Percentiles rank a stretch among this genome's conserved stretches.
Evolutionary conservation across 768 basidiomycete species (phyloP).

Genomic region (Auricularia cornea): DNA sequence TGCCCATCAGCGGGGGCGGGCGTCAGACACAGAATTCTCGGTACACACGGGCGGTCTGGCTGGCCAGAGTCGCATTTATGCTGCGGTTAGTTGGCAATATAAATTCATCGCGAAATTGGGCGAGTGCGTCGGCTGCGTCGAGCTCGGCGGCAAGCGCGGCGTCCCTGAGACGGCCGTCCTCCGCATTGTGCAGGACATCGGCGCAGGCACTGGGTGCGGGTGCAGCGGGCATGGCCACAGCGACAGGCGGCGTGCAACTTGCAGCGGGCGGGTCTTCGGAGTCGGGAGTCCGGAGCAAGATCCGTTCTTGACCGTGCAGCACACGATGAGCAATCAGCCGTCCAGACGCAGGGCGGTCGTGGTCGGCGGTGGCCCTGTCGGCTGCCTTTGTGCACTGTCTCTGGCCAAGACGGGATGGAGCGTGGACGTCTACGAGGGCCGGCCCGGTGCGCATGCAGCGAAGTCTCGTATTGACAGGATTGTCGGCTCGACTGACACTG

Average conservation of each 20-base stretch:
- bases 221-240: neutral
- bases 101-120: constrained; percentile 11
- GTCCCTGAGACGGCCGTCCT: neutral
- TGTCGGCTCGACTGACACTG: constrained; percentile 10
- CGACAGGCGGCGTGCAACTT: neutral
- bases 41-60: constrained; percentile 4
- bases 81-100: constrained; percentile 9
- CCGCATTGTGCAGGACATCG: neutral
- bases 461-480: constrained; percentile 12
- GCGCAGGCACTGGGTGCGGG: neutral
- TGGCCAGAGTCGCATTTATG: constrained; percentile 7
- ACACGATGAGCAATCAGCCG: neutral
- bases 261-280: neutral
- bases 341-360: constrained; percentile 17
- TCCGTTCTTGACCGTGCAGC: neutral
- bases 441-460: constrained; percentile 48
- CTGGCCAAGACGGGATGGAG: constrained; percentile 82
- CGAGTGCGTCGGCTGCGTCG: constrained; percentile 9
- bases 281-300: neutral
- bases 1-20: constrained; percentile 23
- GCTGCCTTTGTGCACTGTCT: constrained; percentile 80
- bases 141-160: constrained; percentile 1
- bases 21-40: constrained; percentile 12
- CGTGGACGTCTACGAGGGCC: constrained; percentile 71
- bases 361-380: constrained; percentile 86